These are phyloP conservation scores for Backusella sp. DNA, from an alignment of 192 early-diverging fungal species.

Conservation along the genomic window DNA sequence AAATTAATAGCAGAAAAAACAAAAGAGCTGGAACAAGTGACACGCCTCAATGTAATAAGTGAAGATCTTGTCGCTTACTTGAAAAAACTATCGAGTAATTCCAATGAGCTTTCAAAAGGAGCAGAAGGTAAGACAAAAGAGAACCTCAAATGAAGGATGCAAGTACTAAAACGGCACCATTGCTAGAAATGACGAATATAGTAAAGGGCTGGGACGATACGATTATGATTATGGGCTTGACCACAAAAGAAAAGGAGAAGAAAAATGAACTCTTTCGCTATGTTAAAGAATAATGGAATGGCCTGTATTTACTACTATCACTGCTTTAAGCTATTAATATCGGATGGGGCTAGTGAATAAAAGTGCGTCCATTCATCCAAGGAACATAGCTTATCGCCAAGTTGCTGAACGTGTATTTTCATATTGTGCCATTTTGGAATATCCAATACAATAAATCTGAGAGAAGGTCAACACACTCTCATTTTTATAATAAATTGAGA, in stretches of 20 bases:
- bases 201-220: slow-evolving; percentile 7
- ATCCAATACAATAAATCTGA: no score
- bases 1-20: background rate
- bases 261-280: background rate
- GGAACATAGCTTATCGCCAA: no score
- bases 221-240: slow-evolving; percentile 9
- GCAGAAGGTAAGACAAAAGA: background rate
- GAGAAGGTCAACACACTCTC: no score
- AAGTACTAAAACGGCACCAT: background rate
- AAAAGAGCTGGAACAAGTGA: slow-evolving; percentile 5
- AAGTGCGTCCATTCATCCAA: no score
- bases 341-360: no score
- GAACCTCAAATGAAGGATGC: no score
- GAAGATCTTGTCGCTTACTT: background rate
- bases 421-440: no score
- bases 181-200: background rate
- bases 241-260: background rate
- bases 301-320: no score
- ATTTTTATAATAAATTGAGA: no score
- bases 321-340: background rate
- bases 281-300: background rate
- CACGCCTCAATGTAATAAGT: background rate
- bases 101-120: background rate
- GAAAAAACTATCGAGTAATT: background rate
- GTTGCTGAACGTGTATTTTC: no score